phyloP scores from a whole-genome alignment of 1,139 yeast genomes.

The Hemisphaericaspora xylofermentans region DNA sequence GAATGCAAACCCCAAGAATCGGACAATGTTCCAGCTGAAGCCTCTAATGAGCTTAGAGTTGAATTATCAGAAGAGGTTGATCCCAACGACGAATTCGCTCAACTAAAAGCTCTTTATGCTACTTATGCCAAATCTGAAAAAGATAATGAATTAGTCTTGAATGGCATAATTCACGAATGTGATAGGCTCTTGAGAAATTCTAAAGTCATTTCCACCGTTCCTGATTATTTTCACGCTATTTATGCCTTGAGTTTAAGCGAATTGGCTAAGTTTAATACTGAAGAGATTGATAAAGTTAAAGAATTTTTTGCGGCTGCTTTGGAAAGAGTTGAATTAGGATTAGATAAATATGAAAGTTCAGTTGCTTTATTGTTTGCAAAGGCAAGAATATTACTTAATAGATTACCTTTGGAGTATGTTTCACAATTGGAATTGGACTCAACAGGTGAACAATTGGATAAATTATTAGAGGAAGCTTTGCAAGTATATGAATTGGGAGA shows the following conservation, averaged over 20 bases:
- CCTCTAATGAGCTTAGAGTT: slow-evolving; percentile 54
- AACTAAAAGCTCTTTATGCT: slow-evolving; percentile 68
- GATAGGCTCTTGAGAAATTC: slow-evolving; percentile 64
- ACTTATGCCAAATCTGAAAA: slow-evolving; percentile 55
- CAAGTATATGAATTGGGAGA: slow-evolving; percentile 47
- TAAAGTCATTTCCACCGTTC: slow-evolving; percentile 27
- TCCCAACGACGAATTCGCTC: slow-evolving; percentile 76
- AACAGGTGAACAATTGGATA: slow-evolving; percentile 31
- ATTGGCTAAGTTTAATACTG: slow-evolving; percentile 56
- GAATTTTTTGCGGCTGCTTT: slow-evolving; percentile 68
- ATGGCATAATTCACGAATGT: slow-evolving; percentile 90
- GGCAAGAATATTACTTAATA: slow-evolving; percentile 54
- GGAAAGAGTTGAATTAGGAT: slow-evolving; percentile 67
- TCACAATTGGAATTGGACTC: slow-evolving; percentile 47
- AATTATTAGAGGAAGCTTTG: slow-evolving; percentile 44
- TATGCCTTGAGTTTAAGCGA: slow-evolving; percentile 75
- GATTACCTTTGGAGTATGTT: slow-evolving; percentile 58
- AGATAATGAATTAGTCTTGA: slow-evolving; percentile 63
- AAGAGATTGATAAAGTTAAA: slow-evolving; percentile 36
- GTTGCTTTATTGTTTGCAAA: slow-evolving; percentile 51
- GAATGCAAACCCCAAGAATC: slow-evolving; percentile 13
- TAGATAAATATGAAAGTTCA: slow-evolving; percentile 41
- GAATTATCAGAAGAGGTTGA: slow-evolving; percentile 70
- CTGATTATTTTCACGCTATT: slow-evolving; percentile 65
- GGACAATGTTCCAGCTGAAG: slow-evolving; percentile 13